phyloP scores from a whole-genome alignment of 1,139 yeast genomes.

The Suhomyces terraborum region DNA sequence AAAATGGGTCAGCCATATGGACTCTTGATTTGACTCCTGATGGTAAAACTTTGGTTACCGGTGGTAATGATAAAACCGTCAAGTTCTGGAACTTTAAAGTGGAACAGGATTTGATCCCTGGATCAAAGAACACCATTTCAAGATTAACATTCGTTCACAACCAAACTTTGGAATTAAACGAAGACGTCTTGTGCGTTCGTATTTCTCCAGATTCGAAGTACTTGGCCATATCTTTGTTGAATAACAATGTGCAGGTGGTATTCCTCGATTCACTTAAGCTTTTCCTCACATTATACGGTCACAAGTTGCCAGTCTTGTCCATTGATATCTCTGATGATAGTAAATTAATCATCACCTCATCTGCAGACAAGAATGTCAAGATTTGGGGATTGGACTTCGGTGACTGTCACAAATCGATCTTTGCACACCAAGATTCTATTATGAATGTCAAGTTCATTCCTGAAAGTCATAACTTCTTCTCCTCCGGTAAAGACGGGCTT shows the following conservation, averaged over 20 bases:
- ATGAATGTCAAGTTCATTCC: constrained; percentile 87
- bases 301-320: constrained; percentile 87
- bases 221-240: constrained; percentile 82
- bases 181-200: constrained; percentile 78
- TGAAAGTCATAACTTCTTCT: constrained; percentile 82
- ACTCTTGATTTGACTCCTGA: constrained; percentile 83
- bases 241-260: constrained; percentile 91
- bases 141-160: constrained; percentile 66
- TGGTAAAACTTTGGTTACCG: constrained; percentile 84
- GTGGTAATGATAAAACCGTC: constrained; percentile 89
- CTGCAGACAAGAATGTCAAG: constrained; percentile 96
- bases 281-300: constrained; percentile 89
- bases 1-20: constrained; percentile 79
- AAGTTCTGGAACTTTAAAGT: constrained; percentile 87
- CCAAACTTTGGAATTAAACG: constrained; percentile 80
- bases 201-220: constrained; percentile 81
- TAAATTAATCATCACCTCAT: constrained; percentile 83
- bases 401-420: constrained; percentile 94
- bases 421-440: constrained; percentile 95
- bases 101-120: constrained; percentile 67
- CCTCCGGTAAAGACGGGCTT: constrained; percentile 85
- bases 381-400: constrained; percentile 99
- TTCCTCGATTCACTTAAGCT: constrained; percentile 84
- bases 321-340: constrained; percentile 89
- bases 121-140: constrained; percentile 57